These are phyloP conservation scores for Scheffersomyces lignosus DNA, from an alignment of 805 yeast species.

Conservation along the genomic window DNA sequence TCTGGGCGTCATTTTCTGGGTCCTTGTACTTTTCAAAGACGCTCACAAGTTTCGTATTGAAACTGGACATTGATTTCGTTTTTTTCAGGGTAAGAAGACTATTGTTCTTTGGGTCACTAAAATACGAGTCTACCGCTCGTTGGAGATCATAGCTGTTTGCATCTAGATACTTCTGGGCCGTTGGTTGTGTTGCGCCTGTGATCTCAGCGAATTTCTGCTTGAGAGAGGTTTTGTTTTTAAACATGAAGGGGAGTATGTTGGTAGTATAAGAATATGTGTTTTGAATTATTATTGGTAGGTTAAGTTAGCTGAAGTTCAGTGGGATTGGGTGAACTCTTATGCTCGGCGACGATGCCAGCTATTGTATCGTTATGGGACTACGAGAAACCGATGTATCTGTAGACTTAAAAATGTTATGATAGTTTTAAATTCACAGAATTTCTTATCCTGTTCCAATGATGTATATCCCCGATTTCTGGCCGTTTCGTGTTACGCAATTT, in stretches of 20 bases:
- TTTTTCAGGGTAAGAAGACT: constrained; percentile 1
- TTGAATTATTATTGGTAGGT: not conserved
- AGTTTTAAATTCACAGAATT: too few relatives aligned
- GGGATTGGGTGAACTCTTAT: too few relatives aligned
- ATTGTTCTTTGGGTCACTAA: constrained; percentile 7
- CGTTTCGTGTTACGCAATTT: too few relatives aligned
- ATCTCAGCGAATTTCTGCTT: constrained; percentile 38
- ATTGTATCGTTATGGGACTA: too few relatives aligned
- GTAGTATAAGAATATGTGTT: not conserved
- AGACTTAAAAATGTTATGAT: too few relatives aligned
- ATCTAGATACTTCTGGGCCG: constrained; percentile 39
- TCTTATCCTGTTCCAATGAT: too few relatives aligned
- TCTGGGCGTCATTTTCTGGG: constrained; percentile 32
- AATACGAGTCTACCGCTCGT: constrained; percentile 31
- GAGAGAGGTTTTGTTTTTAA: constrained; percentile 15
- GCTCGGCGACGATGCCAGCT: too few relatives aligned
- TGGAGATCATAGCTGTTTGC: constrained; percentile 28
- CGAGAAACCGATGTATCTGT: too few relatives aligned
- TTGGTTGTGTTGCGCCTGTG: constrained; percentile 35
- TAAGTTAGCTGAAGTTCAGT: too few relatives aligned
- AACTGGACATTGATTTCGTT: constrained; percentile 1
- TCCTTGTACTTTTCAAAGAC: constrained; percentile 37
- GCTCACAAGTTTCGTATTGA: constrained; percentile 19
- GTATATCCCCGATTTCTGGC: too few relatives aligned
- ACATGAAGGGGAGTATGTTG: not conserved